Evolutionary conservation across 129 eudicot species (phyloP), one percentile per base, ranked within the genome.

Genomic region (Glebionis coronaria): DNA sequence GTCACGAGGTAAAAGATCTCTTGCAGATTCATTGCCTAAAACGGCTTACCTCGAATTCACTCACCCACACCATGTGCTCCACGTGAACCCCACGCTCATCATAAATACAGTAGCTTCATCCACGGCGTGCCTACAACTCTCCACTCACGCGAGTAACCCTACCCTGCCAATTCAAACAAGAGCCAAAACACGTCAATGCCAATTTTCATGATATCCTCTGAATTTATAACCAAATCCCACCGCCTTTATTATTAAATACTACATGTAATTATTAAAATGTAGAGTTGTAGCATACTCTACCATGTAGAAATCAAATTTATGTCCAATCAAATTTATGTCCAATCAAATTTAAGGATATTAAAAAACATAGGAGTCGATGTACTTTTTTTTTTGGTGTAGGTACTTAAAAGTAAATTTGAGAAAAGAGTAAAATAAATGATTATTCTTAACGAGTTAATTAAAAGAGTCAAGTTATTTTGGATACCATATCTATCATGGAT

Each of bases 141-240:
- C 63, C 38, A 8, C 4, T 8, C 0, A 13, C 31, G 28, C 35
- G 14, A 14, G 63, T 68, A 23, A 25, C 13, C n/a, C 4, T 20
- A 12, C 4, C 44, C 63, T 54, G 42, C 62, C 40, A 31, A 35
- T 28, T 68, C 38, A 18, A 35, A 38, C 72, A 68, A 67, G 54
- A 67, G 47, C 71, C 71, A 67, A 49, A 65, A 31, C 1, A 66
- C 59, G 23, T 46, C 42, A 61, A 61, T 61, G 63, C 35, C 59
- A 11, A 61, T 38, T 44, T 10, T 3, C 73, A 55, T 38, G 73
- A 68, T 40, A 68, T 53, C 73, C 62, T 42, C 62, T 29, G 52
- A 54, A 67, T 68, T 68, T 68, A 31, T 53, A 68, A 12, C 20
- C 35, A 68, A 54, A 53, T 68, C 44, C 53, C 35, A 68, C 61